Conservation (phyloP, 176 grass and related monocot genomes). For the Hyparrhenia diplandra region DNA sequence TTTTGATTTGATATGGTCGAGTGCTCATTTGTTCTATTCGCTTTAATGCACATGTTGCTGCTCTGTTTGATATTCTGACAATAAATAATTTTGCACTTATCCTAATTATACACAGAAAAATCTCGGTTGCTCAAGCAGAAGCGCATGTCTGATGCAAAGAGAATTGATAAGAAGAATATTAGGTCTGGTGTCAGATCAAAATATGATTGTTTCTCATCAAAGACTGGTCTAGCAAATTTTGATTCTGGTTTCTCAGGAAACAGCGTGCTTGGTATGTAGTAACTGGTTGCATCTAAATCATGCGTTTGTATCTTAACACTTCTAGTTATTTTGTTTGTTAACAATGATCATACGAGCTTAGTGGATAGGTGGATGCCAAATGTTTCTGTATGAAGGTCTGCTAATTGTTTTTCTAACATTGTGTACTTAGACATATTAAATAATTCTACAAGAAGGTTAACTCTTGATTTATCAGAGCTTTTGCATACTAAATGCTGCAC, state of each 20-base stretch:
- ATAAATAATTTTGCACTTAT: constrained; percentile 31
- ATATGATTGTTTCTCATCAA: constrained; percentile 77
- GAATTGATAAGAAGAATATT: constrained; percentile 79
- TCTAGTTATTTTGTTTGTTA: constrained; percentile 12
- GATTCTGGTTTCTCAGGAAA: constrained; percentile 75
- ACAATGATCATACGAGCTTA: background rate
- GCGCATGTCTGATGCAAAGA: constrained; percentile 71
- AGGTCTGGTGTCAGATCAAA: constrained; percentile 75
- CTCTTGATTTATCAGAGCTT: constrained; percentile 13
- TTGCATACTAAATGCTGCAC: constrained; percentile 1
- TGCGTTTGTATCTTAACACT: constrained; percentile 18
- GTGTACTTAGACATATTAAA: background rate
- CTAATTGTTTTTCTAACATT: background rate
- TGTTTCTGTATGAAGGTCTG: background rate
- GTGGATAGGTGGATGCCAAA: constrained; percentile 7
- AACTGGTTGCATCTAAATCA: constrained; percentile 21
- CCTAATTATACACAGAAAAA: constrained; percentile 60
- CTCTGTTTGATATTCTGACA: constrained; percentile 36
- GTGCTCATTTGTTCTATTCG: constrained; percentile 19
- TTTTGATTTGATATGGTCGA: constrained; percentile 4
- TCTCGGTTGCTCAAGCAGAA: constrained; percentile 75
- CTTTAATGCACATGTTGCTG: constrained; percentile 14
- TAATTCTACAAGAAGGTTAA: constrained; percentile 7
- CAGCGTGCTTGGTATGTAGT: constrained; percentile 65
- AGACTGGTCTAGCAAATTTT: constrained; percentile 61